Base-by-base conservation (phyloP, 1,139 yeast species). In the Protomyces lactucae-debilis region DNA sequence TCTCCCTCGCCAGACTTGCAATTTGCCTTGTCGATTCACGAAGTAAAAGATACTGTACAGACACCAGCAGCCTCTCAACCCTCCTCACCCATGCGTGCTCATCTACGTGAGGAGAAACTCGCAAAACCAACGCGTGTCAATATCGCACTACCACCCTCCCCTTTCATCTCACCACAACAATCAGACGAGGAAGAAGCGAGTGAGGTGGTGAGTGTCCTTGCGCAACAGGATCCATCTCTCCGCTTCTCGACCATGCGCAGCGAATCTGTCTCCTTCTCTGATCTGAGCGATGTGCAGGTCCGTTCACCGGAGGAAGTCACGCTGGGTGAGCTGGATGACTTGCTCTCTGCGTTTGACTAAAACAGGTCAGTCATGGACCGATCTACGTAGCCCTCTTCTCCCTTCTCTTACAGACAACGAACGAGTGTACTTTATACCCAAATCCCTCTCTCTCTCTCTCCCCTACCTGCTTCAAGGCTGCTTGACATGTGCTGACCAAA, bases 251-350 rank as follows among this genome's bases (percentile, higher is more conserved):
- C 36, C 46, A 23, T 48, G 54, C 43, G 54, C 54, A 21, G 45
- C 48, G 16, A 25, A 21, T 18, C 46, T 12, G 18, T 14, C 3
- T 10, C 18, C 16, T 14, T 23, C 21, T 18, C 32, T 35, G 57
- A 54, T 8, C 6, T 23, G 18, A 12, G 28, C 18, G 57, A 59
- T 18, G 56, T 52, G 21, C 52, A 52, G 10, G 57, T 59, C 12
- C 52, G 53, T 16, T 59, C 63, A 14, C 63, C 63, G 18, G 63
- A 59, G 45, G 63, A 46, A 40, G 63, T 59, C 36, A 46, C 63
- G 10, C 57, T 59, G 18, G 57, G 53, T 16, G 63, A 59, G 32
- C 39, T 59, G 48, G 63, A 59, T n/a, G 48, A 43, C 25, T 16
- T 43, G 48, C 48, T 43, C 48, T 43, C 48, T n/a, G 48, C 48